phyloP scores from a whole-genome alignment of 495 filamentous ascomycete species.

The Aspergillus biplanus region DNA sequence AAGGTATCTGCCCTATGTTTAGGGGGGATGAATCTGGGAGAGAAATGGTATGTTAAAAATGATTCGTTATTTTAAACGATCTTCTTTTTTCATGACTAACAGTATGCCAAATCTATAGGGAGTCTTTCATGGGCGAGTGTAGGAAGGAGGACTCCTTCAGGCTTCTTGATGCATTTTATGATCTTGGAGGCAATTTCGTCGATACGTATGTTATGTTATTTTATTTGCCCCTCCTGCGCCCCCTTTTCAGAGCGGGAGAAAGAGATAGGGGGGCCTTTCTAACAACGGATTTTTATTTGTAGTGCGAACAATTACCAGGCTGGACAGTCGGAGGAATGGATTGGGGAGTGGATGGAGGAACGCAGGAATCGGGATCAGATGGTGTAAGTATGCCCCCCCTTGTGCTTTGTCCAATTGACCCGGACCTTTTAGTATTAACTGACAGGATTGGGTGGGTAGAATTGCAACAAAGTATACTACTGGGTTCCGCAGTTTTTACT shows the following conservation, averaged over 20 bases:
- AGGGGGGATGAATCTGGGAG: constrained; percentile 20
- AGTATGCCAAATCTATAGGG: not conserved
- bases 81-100: not conserved
- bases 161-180: constrained; percentile 18
- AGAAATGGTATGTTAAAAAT: constrained; percentile 7
- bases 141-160: constrained; percentile 17
- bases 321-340: constrained; percentile 20
- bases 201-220: constrained; percentile 16
- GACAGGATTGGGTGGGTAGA: not conserved
- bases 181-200: constrained; percentile 22
- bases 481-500: constrained; percentile 11
- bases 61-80: too few species aligned
- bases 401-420: not conserved
- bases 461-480: constrained; percentile 23
- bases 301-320: constrained; percentile 22
- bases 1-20: constrained; percentile 22
- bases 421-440: too few species aligned
- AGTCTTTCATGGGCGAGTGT: constrained; percentile 19
- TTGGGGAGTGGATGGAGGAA: constrained; percentile 24
- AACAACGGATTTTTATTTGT: not conserved
- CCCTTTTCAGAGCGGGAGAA: not conserved
- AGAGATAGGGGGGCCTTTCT: not conserved
- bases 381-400: constrained; percentile 12
- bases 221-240: not conserved
- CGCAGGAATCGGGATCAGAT: constrained; percentile 22